A percentile compares a stretch with the other conserved stretches of the same genome.
Conservation (phyloP, 2,329 filamentous ascomycete species). For the Bipolaris oryzae region DNA sequence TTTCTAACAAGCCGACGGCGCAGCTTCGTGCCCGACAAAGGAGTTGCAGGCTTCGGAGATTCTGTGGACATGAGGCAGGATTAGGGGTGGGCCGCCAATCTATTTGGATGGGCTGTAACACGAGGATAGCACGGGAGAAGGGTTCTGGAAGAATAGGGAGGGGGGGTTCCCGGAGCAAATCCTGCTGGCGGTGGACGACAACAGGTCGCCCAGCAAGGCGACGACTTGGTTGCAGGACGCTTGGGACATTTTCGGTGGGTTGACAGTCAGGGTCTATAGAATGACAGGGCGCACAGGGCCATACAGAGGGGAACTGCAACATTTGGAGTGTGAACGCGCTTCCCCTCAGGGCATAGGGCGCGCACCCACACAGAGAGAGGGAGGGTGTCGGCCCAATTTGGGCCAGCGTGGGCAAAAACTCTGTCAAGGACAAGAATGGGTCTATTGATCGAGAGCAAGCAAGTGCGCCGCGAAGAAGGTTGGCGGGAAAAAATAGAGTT, state of each 20-base stretch:
- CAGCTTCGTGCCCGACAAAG: constrained; percentile 6
- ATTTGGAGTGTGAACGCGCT: constrained; percentile 6
- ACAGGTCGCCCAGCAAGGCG: constrained; percentile 22
- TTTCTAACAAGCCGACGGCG: constrained; percentile 6
- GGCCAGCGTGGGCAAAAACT: constrained; percentile 18
- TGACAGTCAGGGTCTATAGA: constrained; percentile 12
- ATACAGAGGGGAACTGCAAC: constrained; percentile 17
- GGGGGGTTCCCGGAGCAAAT: constrained; percentile 24
- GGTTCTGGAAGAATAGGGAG: constrained; percentile 44
- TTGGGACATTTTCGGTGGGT: constrained; percentile 12
- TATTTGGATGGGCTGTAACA: constrained; percentile 37
- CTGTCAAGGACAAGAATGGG: constrained; percentile 10
- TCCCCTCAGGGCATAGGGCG: too few species aligned
- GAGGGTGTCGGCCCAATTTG: constrained; percentile 12
- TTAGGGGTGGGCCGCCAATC: constrained; percentile 37
- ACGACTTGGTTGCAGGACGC: constrained; percentile 17
- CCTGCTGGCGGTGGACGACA: constrained; percentile 18
- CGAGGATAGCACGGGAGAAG: constrained; percentile 35
- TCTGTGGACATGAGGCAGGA: constrained; percentile 16
- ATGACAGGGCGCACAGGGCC: constrained; percentile 24
- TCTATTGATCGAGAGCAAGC: constrained; percentile 14
- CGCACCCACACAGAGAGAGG: background rate
- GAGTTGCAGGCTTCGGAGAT: constrained; percentile 12
- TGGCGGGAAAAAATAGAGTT: constrained; percentile 18
- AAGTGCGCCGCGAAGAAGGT: constrained; percentile 25